Evolutionary conservation across 441 rosid genomes (phyloP).

Genomic region (Eutrema salsugineum): DNA sequence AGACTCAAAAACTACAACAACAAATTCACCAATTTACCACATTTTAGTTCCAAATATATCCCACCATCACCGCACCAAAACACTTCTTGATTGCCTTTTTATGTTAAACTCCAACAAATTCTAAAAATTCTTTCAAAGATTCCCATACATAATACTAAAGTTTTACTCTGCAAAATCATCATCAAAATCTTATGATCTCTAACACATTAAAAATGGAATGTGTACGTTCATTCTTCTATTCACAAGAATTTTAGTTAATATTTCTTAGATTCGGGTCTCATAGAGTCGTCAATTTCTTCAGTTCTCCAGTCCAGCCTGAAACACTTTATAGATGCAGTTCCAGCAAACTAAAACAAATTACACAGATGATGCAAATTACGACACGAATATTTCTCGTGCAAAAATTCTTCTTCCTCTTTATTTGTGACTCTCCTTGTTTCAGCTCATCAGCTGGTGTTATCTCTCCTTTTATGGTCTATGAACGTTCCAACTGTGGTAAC

Average conservation of each 20-base stretch:
- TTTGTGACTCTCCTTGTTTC: slow-evolving; percentile 10
- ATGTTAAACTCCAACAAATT: too few relatives aligned
- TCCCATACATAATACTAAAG: too few relatives aligned
- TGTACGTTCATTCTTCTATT: slow-evolving; percentile 18
- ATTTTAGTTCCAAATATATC: too few relatives aligned
- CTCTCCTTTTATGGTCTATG: slow-evolving; percentile 27
- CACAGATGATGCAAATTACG: slow-evolving; percentile 21
- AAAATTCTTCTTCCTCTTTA: slow-evolving; percentile 3
- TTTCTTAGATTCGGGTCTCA: slow-evolving; percentile 28
- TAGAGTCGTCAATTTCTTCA: slow-evolving; percentile 12
- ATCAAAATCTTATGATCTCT: too few relatives aligned
- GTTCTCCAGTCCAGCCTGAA: slow-evolving; percentile 21
- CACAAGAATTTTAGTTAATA: slow-evolving; percentile 19
- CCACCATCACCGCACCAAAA: too few relatives aligned
- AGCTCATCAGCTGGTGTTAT: slow-evolving; percentile 15
- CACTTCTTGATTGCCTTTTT: too few relatives aligned
- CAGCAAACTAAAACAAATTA: slow-evolving; percentile 29
- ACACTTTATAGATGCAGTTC: slow-evolving; percentile 24
- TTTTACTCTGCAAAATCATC: neutral
- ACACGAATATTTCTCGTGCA: slow-evolving; percentile 9
- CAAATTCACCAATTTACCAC: too few relatives aligned
- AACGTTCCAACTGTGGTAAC: slow-evolving; percentile 16
- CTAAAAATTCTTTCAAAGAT: too few relatives aligned
- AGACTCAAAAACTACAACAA: too few relatives aligned
- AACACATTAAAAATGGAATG: slow-evolving; percentile 1